These are phyloP conservation scores for Rhizophlyctis rosea DNA, from an alignment of 192 early-diverging fungal genomes.

Conservation along the genomic window DNA sequence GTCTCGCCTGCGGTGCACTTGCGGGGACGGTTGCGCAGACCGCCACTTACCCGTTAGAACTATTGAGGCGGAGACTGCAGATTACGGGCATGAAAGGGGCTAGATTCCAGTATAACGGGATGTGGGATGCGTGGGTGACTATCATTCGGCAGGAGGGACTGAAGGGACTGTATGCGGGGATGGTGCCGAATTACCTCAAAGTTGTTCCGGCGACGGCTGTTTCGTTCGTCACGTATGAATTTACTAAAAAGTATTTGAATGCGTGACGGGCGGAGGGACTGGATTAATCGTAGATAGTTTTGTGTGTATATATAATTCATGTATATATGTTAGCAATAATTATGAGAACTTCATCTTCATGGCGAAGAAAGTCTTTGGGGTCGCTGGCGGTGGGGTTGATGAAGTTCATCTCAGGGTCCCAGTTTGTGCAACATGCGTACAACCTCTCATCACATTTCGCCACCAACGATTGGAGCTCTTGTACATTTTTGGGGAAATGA, in stretches of 20 bases:
- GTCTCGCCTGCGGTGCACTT: background rate
- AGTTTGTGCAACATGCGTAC: too few species aligned
- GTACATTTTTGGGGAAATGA: too few species aligned
- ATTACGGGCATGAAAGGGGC: background rate
- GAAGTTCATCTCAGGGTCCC: too few species aligned
- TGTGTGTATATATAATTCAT: constrained; percentile 2
- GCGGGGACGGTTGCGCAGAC: background rate
- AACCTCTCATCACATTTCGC: too few species aligned
- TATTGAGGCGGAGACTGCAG: background rate
- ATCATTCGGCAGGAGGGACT: background rate
- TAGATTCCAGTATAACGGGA: background rate
- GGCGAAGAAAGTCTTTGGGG: too few species aligned
- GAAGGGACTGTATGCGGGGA: background rate
- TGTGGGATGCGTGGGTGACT: background rate
- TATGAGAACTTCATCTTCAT: too few species aligned
- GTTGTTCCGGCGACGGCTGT: background rate
- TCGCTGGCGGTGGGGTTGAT: too few species aligned
- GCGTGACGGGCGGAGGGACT: background rate
- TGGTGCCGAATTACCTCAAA: background rate
- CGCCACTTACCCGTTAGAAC: background rate
- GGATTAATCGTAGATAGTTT: too few species aligned
- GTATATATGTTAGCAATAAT: background rate
- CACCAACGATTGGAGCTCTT: too few species aligned
- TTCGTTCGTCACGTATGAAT: background rate
- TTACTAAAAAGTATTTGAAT: background rate